Evolutionary conservation across 2,329 filamentous ascomycete genomes (phyloP), one percentile per base, ranked within the genome.

Genomic region (Dryadomyces quercivorus): DNA sequence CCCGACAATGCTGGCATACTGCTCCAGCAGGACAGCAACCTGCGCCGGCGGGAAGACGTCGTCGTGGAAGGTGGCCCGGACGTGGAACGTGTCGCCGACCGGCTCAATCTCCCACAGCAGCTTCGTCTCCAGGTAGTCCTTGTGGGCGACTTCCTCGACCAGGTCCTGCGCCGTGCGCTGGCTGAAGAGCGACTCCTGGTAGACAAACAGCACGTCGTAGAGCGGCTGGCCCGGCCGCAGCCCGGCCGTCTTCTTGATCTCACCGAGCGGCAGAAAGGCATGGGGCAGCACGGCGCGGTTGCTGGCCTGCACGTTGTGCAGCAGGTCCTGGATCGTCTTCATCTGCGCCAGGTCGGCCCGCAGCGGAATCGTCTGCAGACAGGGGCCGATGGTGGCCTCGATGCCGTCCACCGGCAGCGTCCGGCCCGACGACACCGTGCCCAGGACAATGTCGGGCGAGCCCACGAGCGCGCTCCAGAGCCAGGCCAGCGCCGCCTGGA

Each of bases 121-220:
- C 54, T 80, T 82, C 45, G 88, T 90, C 63, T 95, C 90, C 7
- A 93, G 71, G 21, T 80, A 78, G 63, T 96, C 91, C 5, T 75
- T 67, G 52, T 85, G 81, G 26, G 77, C 74, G 0, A 79, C 64
- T 54, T 89, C 73, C 10, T 63, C 66, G 0, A 92, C 70, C 2
- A 64, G 40, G 3, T 66, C 61, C 1, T 22, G 44, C 1, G 46
- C 36, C 34, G 58, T 18, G 45, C 52, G 51, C 26, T 58, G 62
- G 61, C 61, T 70, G 63, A 71, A 68, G 1, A 85, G 70, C 0
- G 84, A 86, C 63, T 95, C 85, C 61, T 96, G 91, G 74, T 91
- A 96, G 0, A 91, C 83, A 61, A 95, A 84, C 0, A 95, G 71
- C 0, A 84, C 76, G 60, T 95, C 87, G 60, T 92, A 95, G 0